Percentiles rank a stretch among this genome's conserved stretches.
Conservation (phyloP, 257 asterid species). For the Agastache rugosa region DNA sequence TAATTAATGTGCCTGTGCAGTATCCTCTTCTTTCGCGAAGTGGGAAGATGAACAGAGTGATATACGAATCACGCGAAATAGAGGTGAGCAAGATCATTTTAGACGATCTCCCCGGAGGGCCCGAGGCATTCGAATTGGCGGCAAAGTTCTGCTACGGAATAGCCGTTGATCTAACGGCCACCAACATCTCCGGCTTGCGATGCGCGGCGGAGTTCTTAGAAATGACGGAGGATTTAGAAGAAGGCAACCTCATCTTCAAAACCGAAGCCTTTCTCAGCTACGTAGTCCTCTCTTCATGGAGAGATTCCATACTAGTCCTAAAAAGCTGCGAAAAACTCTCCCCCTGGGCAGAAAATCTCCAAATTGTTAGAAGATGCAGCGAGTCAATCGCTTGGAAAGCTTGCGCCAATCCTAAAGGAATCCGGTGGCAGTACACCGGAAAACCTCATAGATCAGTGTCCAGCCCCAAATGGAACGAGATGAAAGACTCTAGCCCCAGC, state of each 20-base stretch:
- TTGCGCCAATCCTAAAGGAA: slow-evolving; percentile 95
- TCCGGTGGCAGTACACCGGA: slow-evolving; percentile 93
- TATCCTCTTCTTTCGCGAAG: slow-evolving; percentile 91
- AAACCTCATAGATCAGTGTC: slow-evolving; percentile 58
- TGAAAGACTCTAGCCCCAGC: slow-evolving; percentile 78
- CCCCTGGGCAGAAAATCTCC: slow-evolving; percentile 97
- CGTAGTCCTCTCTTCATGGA: slow-evolving; percentile 94
- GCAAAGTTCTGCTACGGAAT: slow-evolving; percentile 96
- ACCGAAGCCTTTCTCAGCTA: slow-evolving; percentile 97
- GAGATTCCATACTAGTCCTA: slow-evolving; percentile 83
- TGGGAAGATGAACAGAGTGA: slow-evolving; percentile 80
- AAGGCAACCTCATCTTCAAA: slow-evolving; percentile 93
- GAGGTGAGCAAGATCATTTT: slow-evolving; percentile 57
- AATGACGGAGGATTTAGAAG: slow-evolving; percentile 97
- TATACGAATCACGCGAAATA: slow-evolving; percentile 68
- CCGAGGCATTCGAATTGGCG: slow-evolving; percentile 86
- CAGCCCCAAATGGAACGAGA: slow-evolving; percentile 86
- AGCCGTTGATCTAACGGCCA: slow-evolving; percentile 82
- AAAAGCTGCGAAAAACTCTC: slow-evolving; percentile 83
- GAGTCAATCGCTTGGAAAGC: slow-evolving; percentile 99
- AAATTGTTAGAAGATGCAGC: slow-evolving; percentile 85
- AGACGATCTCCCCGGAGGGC: slow-evolving; percentile 90
- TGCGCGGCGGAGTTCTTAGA: slow-evolving; percentile 94
- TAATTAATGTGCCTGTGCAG: slow-evolving; percentile 44
- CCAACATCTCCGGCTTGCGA: slow-evolving; percentile 84